Evolutionary conservation across 495 filamentous ascomycete genomes (phyloP), one percentile per base, ranked within the genome.

Genomic region (Margaritispora aquatica): DNA sequence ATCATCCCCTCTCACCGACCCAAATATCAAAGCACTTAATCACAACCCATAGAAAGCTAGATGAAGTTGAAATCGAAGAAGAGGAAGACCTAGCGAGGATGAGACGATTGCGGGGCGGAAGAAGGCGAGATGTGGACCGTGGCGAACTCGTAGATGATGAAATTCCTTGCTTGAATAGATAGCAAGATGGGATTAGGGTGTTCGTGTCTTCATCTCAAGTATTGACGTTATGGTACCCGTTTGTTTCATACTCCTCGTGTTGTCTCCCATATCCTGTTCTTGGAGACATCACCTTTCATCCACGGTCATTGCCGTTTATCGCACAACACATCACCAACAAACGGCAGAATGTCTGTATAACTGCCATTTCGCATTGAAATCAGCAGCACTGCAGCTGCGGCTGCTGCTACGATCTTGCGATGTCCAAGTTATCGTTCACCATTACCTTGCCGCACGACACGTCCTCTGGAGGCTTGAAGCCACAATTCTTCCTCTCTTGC

Each of bases 391-490:
- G 2, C 38, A 15, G 38, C 15, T 44, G 38, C 15, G 8, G 17
- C 38, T n/a, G 38, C 38, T n/a, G 19, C 17, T 44, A 3, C 17
- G 19, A 44, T n/a, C n/a, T n/a, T n/a, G n/a, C n/a, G 15, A 58
- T 58, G 56, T 51, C 56, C n/a, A 58, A 58, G 26, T 24, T 58
- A 36, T 38, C 38, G 2, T 58, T 58, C 34, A 58, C 56, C 0
- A 51, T 51, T n/a, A 17, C 47, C 1, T 21, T 58, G 1, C 56
- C 47, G 19, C 56, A 58, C 31, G 56, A 58, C 11, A 4, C 11
- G 3, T 22, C 38, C 10, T 24, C 20, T 7, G 47, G 56, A 13
- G 19, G 29, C 26, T 26, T 20, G 11, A 58, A 29, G 19, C 46
- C 47, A 11, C 47, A 52, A 26, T 52, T 58, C 24, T 36, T 51